Evolutionary conservation across 176 grass and related monocot species (phyloP), one percentile per base, ranked within the genome.

Genomic region (Carex pumila): DNA sequence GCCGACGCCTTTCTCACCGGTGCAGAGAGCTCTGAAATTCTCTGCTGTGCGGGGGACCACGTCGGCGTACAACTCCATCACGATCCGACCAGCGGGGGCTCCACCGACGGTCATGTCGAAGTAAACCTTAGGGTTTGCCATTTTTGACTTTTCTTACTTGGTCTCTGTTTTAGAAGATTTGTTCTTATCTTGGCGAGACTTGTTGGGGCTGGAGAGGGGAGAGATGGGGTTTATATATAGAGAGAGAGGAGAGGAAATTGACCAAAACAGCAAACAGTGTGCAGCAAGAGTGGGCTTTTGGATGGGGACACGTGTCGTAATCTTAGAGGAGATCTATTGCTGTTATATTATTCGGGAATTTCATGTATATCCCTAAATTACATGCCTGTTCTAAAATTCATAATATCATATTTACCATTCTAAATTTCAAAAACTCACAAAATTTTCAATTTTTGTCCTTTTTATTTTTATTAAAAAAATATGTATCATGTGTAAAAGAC

Each of bases 11-110:
- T 89, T 94, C 90, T 94, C 93, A 4, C 93, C 90, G 0, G 93
- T 94, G 90, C 93, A 94, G 0, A 94, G 93, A 1, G 93, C 93
- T 1, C 93, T 90, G 81, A 94, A 94, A 84, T 94, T 94, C 88
- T 94, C 93, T 0, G 90, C 90, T 0, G 93, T 94, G 13, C 31
- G 37, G 0, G 90, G 93, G 0, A 86, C 89, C 11, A 70, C 82
- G 57, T 79, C 0, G 0, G 88, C 85, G 71, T 65, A 94, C 12
- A 94, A 89, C 86, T 94, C 93, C 88, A 94, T 94, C 82, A 89
- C 90, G 68, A 94, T 89, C 2, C 90, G 88, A 0, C 93, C 93
- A 0, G 85, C 93, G 0, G 93, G 65, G 0, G 6, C 11, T 1
- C 58, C 88, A 76, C 88, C 93, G 0, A 94, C 54, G 4, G 85